Conservation (phyloP, 2,329 filamentous ascomycete genomes). For the Geosmithia putterillii region DNA sequence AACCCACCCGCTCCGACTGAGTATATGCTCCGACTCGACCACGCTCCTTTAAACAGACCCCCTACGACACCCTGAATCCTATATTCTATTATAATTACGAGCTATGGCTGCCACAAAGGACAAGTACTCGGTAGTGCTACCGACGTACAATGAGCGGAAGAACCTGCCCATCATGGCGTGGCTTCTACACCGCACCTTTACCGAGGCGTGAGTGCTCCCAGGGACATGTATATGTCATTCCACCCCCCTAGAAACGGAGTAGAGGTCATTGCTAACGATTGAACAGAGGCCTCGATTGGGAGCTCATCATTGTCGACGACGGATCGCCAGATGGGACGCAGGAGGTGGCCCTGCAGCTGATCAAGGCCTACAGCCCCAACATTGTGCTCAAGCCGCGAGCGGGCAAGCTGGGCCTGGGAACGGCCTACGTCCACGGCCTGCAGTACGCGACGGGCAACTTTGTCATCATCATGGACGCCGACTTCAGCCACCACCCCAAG, state of each 20-base stretch:
- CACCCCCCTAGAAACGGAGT: too few relatives aligned
- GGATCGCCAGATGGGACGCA: conserved; percentile 94
- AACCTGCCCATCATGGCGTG: conserved; percentile 95
- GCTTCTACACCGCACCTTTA: conserved; percentile 87
- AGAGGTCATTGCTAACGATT: not conserved
- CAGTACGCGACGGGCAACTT: conserved; percentile 86
- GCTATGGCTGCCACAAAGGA: conserved; percentile 41
- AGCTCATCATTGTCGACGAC: conserved; percentile 96
- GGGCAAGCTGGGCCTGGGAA: conserved; percentile 94
- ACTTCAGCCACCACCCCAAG: conserved; percentile 98
- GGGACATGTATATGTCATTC: too few relatives aligned
- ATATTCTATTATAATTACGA: not conserved
- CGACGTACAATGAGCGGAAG: conserved; percentile 95
- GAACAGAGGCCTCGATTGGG: conserved; percentile 79
- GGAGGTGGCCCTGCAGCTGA: conserved; percentile 78
- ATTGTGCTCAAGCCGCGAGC: conserved; percentile 78
- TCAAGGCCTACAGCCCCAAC: conserved; percentile 69
- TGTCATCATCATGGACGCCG: conserved; percentile 99
- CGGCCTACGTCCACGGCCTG: conserved; percentile 89
- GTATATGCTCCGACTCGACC: not conserved
- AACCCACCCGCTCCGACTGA: not conserved
- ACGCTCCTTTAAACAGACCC: conserved; percentile 1
- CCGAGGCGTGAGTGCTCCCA: conserved; percentile 55
- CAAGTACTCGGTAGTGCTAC: conserved; percentile 95
- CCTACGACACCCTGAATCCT: not conserved